Percentiles rank a stretch among this genome's conserved stretches.
phyloP scores from a whole-genome alignment of 805 yeast genomes.

The Saccharomycopsis javanensis region DNA sequence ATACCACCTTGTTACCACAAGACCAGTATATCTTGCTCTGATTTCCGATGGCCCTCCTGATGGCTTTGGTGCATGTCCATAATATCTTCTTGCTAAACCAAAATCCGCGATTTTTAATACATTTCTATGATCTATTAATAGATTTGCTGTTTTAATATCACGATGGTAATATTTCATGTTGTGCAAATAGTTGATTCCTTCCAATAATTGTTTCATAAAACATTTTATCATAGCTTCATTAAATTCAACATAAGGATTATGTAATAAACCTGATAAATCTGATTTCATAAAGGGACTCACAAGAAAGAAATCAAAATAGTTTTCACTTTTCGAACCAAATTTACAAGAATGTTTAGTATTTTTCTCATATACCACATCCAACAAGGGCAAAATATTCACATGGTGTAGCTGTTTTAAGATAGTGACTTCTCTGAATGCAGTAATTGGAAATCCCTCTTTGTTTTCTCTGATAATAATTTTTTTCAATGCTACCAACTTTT shows the following conservation, averaged over 20 bases:
- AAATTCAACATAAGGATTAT: slow-evolving; percentile 61
- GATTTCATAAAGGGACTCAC: slow-evolving; percentile 90
- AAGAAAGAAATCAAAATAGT: slow-evolving; percentile 49
- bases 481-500: slow-evolving; percentile 70
- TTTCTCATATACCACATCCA: slow-evolving; percentile 54
- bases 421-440: slow-evolving; percentile 88
- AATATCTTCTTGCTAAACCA: slow-evolving; percentile 77
- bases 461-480: slow-evolving; percentile 50
- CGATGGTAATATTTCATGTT: slow-evolving; percentile 52
- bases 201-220: slow-evolving; percentile 65
- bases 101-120: slow-evolving; percentile 87
- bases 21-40: slow-evolving; percentile 38
- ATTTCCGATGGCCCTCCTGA: slow-evolving; percentile 18
- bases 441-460: slow-evolving; percentile 70
- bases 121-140: slow-evolving; percentile 69
- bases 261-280: slow-evolving; percentile 86
- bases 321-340: not conserved
- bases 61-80: slow-evolving; percentile 50
- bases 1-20: slow-evolving; percentile 96
- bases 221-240: slow-evolving; percentile 68
- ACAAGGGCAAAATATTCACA: slow-evolving; percentile 60
- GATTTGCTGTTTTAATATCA: slow-evolving; percentile 92
- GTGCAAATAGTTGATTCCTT: slow-evolving; percentile 80
- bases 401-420: slow-evolving; percentile 66
- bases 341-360: slow-evolving; percentile 3